Evolutionary conservation across 805 yeast genomes (phyloP), one percentile per base, ranked within the genome.

Genomic region (Suhomyces vadensis): DNA sequence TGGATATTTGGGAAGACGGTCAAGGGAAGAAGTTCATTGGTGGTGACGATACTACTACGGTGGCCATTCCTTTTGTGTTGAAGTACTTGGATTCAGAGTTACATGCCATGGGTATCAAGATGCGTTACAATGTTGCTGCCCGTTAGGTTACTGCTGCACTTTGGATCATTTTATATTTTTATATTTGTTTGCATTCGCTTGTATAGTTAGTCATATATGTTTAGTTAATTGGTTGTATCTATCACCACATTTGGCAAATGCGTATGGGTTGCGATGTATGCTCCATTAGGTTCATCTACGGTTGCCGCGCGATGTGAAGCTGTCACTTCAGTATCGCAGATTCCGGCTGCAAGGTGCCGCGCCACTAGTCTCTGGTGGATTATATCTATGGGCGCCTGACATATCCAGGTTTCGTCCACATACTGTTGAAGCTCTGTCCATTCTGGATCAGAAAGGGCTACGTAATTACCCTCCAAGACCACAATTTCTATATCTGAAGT

Each of bases 1-100:
- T 85, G 17, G 88, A 85, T 46, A 79, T 86, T 35, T 94, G 99
- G 99, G 97, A 94, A 71, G 99, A 94, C 63, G 98, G 97, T 14
- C 90, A 85, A 56, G 98, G 99, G 41, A 85, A 81, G 61, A 83
- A 85, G 62, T 92, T 85, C 63, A 82, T 82, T 44, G 99, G 99
- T 42, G 99, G 99, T 60, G 83, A 80, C 48, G 78, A 94, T 49
- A 89, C 97, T n/a, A 85, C 97, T 3, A 86, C 96, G 0, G 94
- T 94, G 52, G 97, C 97, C 36, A 85, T 94, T 63, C 99, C 99
- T 45, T 94, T 91, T 63, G 99, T 94, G 25, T 79, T 94, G 77
- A 87, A 91, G 63, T 94, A 92, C 63, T 75, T 94, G 63, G 98
- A 94, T 60, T 87, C 96, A 25, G 99, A 94, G 67, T 77, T 94